Conservation (phyloP, 2,329 filamentous ascomycete genomes). For the Bipolaris victoriae region DNA sequence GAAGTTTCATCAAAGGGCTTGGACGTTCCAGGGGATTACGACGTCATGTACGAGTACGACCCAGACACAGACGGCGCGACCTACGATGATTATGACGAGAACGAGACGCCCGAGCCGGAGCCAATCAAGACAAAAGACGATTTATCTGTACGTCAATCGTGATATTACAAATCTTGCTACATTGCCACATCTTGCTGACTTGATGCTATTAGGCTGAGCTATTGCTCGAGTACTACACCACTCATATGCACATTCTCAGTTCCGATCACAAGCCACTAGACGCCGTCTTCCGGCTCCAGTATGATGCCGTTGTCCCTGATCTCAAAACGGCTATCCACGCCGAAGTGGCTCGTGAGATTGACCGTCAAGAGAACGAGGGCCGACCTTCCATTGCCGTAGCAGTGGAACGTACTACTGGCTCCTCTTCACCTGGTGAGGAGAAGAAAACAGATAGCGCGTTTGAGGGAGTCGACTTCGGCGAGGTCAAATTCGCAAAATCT, state of each 20-base stretch:
- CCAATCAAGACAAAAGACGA: conserved; percentile 65
- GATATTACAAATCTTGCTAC: background rate
- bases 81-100: conserved; percentile 39
- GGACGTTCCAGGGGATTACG: conserved; percentile 74
- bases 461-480: conserved; percentile 77
- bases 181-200: background rate
- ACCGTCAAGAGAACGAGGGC: conserved; percentile 89
- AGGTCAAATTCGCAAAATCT: conserved; percentile 71
- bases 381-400: conserved; percentile 83
- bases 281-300: conserved; percentile 81
- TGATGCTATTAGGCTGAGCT: conserved; percentile 53
- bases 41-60: conserved; percentile 90
- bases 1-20: conserved; percentile 84
- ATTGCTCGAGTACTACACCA: conserved; percentile 73
- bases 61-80: conserved; percentile 75
- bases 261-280: conserved; percentile 95
- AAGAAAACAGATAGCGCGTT: conserved; percentile 47
- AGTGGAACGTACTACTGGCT: conserved; percentile 63
- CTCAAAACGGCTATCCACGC: conserved; percentile 83
- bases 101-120: conserved; percentile 53
- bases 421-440: conserved; percentile 19
- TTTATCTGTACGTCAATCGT: conserved; percentile 46
- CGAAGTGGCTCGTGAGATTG: conserved; percentile 85
- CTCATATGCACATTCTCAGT: conserved; percentile 86
- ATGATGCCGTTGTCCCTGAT: conserved; percentile 84